phyloP scores from a whole-genome alignment of 176 grass and related monocot genomes.

The Carex littledalei region DNA sequence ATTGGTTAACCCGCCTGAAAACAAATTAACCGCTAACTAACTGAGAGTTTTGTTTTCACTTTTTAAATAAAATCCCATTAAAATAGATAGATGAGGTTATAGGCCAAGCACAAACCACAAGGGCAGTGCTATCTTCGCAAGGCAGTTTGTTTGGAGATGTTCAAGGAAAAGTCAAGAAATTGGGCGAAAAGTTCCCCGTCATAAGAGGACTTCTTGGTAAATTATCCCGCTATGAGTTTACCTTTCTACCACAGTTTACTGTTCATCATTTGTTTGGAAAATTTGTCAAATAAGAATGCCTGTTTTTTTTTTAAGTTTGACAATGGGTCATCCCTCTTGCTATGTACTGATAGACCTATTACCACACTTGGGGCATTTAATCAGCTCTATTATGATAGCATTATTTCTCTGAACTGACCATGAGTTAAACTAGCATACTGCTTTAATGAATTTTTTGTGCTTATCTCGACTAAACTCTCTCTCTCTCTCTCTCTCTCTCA shows the following conservation, averaged over 20 bases:
- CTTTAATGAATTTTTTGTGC: background rate
- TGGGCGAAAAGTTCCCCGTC: slow-evolving; percentile 90
- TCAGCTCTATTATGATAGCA: background rate
- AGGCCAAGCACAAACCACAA: slow-evolving; percentile 80
- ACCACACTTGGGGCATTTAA: background rate
- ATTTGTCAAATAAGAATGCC: background rate
- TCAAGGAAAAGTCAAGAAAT: slow-evolving; percentile 93
- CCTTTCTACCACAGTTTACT: background rate
- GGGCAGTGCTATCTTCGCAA: slow-evolving; percentile 54
- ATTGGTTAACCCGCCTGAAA: background rate
- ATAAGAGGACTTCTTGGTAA: slow-evolving; percentile 85
- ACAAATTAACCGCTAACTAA: background rate
- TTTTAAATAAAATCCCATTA: background rate
- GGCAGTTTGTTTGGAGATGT: slow-evolving; percentile 64
- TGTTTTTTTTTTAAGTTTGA: background rate
- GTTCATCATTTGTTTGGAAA: background rate
- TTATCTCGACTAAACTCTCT: background rate
- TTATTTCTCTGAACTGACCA: background rate
- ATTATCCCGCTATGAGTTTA: background rate
- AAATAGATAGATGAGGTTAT: slow-evolving; percentile 97
- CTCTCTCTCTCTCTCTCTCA: background rate
- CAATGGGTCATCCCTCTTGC: background rate
- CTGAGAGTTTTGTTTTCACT: background rate
- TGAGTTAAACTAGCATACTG: background rate
- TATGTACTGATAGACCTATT: background rate